Evolutionary conservation across 495 filamentous ascomycete genomes (phyloP), one percentile per base, ranked within the genome.

Genomic region (Neurospora sp.): DNA sequence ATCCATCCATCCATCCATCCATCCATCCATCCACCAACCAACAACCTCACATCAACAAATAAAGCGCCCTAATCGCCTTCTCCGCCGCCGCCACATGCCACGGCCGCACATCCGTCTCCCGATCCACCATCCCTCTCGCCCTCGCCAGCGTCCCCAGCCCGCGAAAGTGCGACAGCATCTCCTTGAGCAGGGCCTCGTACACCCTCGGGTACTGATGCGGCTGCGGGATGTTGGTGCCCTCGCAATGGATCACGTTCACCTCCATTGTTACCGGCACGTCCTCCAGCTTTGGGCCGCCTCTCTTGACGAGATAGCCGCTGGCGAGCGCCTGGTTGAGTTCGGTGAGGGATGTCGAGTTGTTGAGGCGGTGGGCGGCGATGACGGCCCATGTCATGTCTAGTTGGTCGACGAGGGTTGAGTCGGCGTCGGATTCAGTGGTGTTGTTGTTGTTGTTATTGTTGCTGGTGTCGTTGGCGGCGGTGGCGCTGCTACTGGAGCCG

Each of bases 1-100:
- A 31, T 31, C 27, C 27, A 31, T 3, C 27, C 27, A 31, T 35
- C 18, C 38, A 9, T 39, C 38, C 38, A 39, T 14, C 42, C 40
- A 38, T 71, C 42, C 39, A 65, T 27, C 42, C 35, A 59, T 27
- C 20, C 48, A 14, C 61, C n/a, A 41, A 69, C 31, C 59, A 73
- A 22, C 3, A 31, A 40, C 14, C 42, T 61, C 84, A 89, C 86
- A 89, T 87, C 71, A 88, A 71, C 76, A 84, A 79, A 74, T 87
- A 86, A 72, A 92, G 76, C 42, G 82, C 89, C 75, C 86, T 83
- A 6, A 86, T 87, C 3, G 85, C 92, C 80, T 91, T 90, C 76
- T 91, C 85, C 40, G 90, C 94, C n/a, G 89, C 91, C 37, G 89
- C 91, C 74, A 98, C 85, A 86, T 98, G 94, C 91, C 92, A 95